phyloP scores from a whole-genome alignment of 768 basidiomycete species.

The Mycena capillaripes region DNA sequence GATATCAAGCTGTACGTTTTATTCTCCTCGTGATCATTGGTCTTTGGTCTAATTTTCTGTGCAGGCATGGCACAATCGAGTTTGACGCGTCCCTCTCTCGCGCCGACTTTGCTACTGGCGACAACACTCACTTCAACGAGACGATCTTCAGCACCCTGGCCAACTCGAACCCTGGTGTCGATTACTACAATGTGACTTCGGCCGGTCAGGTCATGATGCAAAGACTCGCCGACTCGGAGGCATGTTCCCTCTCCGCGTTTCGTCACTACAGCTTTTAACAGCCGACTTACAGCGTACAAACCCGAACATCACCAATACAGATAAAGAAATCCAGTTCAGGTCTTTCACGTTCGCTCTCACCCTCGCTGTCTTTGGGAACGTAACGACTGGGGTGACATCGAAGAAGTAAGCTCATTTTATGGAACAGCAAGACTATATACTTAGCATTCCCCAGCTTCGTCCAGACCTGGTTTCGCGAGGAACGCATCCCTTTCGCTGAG shows the following conservation, averaged over 20 bases:
- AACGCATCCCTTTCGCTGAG: constrained; percentile 34
- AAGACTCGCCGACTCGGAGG: constrained; percentile 31
- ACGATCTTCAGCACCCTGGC: constrained; percentile 35
- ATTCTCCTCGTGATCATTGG: neutral
- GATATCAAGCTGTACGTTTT: constrained; percentile 35
- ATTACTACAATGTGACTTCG: constrained; percentile 35
- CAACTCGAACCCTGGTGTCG: constrained; percentile 35
- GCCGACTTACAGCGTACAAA: constrained; percentile 26
- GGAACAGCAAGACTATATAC: neutral
- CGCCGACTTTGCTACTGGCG: constrained; percentile 33
- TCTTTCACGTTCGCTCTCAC: constrained; percentile 27
- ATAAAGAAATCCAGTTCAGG: constrained; percentile 34
- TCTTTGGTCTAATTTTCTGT: neutral
- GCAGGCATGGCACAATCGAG: constrained; percentile 35
- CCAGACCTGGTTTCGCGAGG: constrained; percentile 37
- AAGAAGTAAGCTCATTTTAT: constrained; percentile 17
- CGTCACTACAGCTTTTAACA: neutral
- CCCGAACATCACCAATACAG: constrained; percentile 33
- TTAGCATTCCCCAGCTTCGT: constrained; percentile 25
- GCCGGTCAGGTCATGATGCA: constrained; percentile 31
- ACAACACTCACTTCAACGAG: constrained; percentile 36
- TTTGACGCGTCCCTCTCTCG: constrained; percentile 37
- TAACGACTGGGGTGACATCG: constrained; percentile 32
- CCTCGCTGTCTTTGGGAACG: constrained; percentile 35
- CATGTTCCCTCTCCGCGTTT: neutral